Evolutionary conservation across 2,329 filamentous ascomycete genomes (phyloP), one percentile per base, ranked within the genome.

Genomic region (Emmonsia crescens): DNA sequence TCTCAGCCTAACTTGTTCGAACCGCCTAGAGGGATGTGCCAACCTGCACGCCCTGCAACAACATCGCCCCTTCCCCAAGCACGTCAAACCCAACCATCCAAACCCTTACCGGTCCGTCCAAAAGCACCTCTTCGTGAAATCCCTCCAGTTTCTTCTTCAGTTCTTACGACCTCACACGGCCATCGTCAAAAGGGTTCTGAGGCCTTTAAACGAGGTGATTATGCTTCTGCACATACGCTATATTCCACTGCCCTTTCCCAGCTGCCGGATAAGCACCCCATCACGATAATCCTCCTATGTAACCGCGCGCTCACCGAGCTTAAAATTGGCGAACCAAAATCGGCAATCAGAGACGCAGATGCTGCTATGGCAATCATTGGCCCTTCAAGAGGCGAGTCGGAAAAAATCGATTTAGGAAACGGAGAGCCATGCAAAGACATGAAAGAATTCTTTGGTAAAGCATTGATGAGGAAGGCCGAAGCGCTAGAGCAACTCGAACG

Each of bases 181-280:
- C 85, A 94, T 68, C 88, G 94, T 16, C 81, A 87, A 56, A 86
- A 87, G 65, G 94, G 93, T 21, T 90, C 91, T 10, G 87, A 89
- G 60, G 89, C 95, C 66, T 97, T 96, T 78, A 97, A 96, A 75
- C 85, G 90, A 42, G 94, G 94, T 40, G 94, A 99, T 74, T 99
- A 91, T 73, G 88, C 89, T 21, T 83, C 89, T 10, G 94, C 94
- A 0, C 91, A 96, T 69, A 81, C 85, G 24, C 87, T 88, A 0
- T 99, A 97, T 74, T 85, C 89, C 0, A 83, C 84, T 36, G 91
- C 94, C 1, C 79, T 99, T 2, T 78, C 82, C 0, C 83, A 85
- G 44, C 80, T 99, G 38, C 94, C 94, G 1, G 75, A 83, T 16
- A 82, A 81, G 3, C 94, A 99, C 72, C 93, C 93, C 0, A 80